Evolutionary conservation across 2,329 filamentous ascomycete genomes (phyloP).

Genomic region (Cladosporium sp.): DNA sequence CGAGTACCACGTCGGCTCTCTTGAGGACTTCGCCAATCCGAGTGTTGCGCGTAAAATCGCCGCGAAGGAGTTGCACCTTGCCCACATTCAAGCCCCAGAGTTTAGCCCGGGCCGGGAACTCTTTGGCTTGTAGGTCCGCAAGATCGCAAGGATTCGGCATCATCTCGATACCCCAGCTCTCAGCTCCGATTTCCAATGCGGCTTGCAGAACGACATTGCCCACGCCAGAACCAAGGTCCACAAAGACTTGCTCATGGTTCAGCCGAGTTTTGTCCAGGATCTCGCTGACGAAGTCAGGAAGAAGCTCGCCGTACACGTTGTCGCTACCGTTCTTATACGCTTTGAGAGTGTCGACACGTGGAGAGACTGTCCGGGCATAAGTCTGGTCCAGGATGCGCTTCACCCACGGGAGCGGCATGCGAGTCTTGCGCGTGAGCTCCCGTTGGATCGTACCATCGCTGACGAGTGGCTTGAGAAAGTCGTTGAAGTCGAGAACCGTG

Average conservation of each 20-base stretch:
- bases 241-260: constrained; percentile 81
- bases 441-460: constrained; percentile 69
- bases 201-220: constrained; percentile 95
- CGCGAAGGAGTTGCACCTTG: constrained; percentile 74
- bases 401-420: constrained; percentile 70
- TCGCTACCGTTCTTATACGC: constrained; percentile 89
- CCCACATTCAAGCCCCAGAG: constrained; percentile 87
- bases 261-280: constrained; percentile 78
- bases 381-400: constrained; percentile 71
- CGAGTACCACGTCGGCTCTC: constrained; percentile 89
- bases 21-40: constrained; percentile 72
- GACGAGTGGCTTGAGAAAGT: constrained; percentile 64
- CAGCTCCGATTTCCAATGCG: constrained; percentile 87
- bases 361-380: constrained; percentile 90
- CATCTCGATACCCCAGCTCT: constrained; percentile 95
- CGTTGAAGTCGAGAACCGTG: constrained; percentile 77
- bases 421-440: constrained; percentile 68
- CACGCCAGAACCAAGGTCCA: constrained; percentile 93
- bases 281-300: constrained; percentile 78
- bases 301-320: constrained; percentile 91
- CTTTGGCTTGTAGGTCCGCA: constrained; percentile 74
- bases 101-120: constrained; percentile 81
- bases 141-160: constrained; percentile 87
- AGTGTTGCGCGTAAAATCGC: constrained; percentile 76
- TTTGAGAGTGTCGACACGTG: constrained; percentile 77